Evolutionary conservation across 2,329 filamentous ascomycete species (phyloP), one percentile per base, ranked within the genome.

Genomic region (Pezicula radicicola): DNA sequence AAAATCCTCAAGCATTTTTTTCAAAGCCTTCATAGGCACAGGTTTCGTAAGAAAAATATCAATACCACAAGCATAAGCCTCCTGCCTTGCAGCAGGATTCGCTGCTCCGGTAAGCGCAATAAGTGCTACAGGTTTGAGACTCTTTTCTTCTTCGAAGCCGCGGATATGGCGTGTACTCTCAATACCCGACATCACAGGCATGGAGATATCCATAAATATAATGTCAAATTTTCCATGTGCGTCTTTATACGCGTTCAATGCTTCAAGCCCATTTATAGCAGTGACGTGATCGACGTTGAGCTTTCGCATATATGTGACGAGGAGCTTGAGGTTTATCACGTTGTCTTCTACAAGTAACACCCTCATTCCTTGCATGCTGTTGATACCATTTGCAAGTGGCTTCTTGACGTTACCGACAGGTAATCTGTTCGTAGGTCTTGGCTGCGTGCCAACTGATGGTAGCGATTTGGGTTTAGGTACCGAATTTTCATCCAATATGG

Each of bases 1-100:
- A 45, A 65, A 54, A 52, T 64, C 60, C 51, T 65, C 62, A 50
- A 66, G 49, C 60, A 66, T 62, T 10, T 48, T 53, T 48, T 60
- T 57, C 39, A 66, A 42, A 19, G 59, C 55, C 43, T 59, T 64
- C 64, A 66, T 66, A 36, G 64, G 57, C 27, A 80, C 74, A 0
- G 77, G 78, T 62, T 80, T 80, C 15, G 79, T 79, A 16, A 83
- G 57, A 49, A 80, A 81, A 7, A 80, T 50, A 53, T 83, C 77
- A 6, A 82, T 70, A 0, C 79, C 79, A 46, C 72, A 77, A 1
- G 72, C 74, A 47, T 77, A 73, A 0, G 78, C 77, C 53, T 81
- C 75, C 36, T 73, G 69, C 46, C 75, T 70, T 1, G 75, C 76
- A 48, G 73, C 73, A 1, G 71, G 69, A 46, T 74, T 77, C 1